Evolutionary conservation across 805 yeast genomes (phyloP).

Genomic region (Barnettozyma wickerhamii): DNA sequence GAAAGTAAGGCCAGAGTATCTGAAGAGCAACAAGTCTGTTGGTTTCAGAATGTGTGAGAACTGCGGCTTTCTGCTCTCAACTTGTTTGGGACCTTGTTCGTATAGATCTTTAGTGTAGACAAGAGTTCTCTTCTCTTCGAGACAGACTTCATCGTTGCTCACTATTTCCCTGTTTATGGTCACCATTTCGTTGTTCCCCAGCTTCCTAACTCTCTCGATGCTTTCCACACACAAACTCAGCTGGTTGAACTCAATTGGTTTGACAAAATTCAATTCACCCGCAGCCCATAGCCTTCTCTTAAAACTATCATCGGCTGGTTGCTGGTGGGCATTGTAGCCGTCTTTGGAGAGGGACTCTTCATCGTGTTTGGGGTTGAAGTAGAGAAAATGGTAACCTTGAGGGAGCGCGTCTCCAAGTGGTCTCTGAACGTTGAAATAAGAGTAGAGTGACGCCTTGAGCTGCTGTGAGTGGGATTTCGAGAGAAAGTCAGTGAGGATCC

Average conservation of each 20-base stretch:
- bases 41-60: conserved; percentile 30
- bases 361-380: conserved; percentile 54
- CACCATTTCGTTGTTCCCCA: conserved; percentile 42
- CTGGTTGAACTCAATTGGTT: conserved; percentile 34
- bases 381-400: conserved; percentile 62
- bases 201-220: conserved; percentile 36
- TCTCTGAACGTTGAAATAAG: conserved; percentile 22
- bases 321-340: conserved; percentile 77
- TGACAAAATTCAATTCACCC: conserved; percentile 50
- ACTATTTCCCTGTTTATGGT: conserved; percentile 48
- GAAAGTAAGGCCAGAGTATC: conserved; percentile 73
- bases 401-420: conserved; percentile 27
- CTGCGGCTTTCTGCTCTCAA: conserved; percentile 13
- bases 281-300: conserved; percentile 75
- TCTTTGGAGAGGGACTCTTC: conserved; percentile 52
- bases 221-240: conserved; percentile 49
- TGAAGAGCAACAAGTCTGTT: conserved; percentile 41
- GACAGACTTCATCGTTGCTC: conserved; percentile 26
- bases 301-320: conserved; percentile 28
- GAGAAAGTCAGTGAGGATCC: conserved; percentile 18
- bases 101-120: conserved; percentile 48
- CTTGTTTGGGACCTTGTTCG: conserved; percentile 1
- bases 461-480: conserved; percentile 20
- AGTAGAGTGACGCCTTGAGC: conserved; percentile 21
- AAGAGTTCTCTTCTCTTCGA: conserved; percentile 54